Evolutionary conservation across 106 monocot species (phyloP), one percentile per base, ranked within the genome.

Genomic region (Phalaenopsis aphrodite): DNA sequence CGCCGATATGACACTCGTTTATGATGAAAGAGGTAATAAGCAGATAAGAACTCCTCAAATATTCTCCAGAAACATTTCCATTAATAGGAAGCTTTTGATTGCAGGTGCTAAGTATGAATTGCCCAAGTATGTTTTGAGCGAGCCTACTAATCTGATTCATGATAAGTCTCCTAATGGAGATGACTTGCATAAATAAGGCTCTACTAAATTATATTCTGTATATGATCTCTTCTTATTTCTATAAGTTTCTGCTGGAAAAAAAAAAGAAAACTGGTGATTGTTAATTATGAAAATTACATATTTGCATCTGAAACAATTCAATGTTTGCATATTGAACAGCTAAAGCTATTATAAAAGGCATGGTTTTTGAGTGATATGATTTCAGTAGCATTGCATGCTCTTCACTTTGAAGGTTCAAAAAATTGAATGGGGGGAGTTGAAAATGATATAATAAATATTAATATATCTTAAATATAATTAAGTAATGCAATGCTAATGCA

Each of bases 61-160:
- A 3, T 30, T 69, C 38, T 69, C 15, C 42, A 74, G 76, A 12
- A 47, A 3, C 9, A 41, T 49, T 21, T 41, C 39, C 39, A 14
- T 23, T 69, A 69, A 69, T 39, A 39, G 69, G 39, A 69, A 39
- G 3, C 5, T 69, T 69, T 77, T 68, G 42, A 41, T 71, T 75
- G 36, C 84, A 93, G 92, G 92, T 88, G 88, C 92, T 0, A 93
- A 90, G 75, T 93, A 90, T 83, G 90, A 90, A 65, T 68, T 93
- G 68, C 92, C 92, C 10, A 90, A 90, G 81, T 87, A 87, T 61
- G 87, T 91, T 72, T 71, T 91, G 55, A 83, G 91, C 65, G 87
- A 89, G 77, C 91, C 91, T 0, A 85, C 89, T 18, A 91, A 91
- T 82, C 85, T 91, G 78, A 85, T 87, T 83, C 79, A 57, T 64